Percentiles rank a stretch among this genome's conserved stretches.
phyloP scores from a whole-genome alignment of 2,329 filamentous ascomycete genomes.

The Fusarium ambrosium region DNA sequence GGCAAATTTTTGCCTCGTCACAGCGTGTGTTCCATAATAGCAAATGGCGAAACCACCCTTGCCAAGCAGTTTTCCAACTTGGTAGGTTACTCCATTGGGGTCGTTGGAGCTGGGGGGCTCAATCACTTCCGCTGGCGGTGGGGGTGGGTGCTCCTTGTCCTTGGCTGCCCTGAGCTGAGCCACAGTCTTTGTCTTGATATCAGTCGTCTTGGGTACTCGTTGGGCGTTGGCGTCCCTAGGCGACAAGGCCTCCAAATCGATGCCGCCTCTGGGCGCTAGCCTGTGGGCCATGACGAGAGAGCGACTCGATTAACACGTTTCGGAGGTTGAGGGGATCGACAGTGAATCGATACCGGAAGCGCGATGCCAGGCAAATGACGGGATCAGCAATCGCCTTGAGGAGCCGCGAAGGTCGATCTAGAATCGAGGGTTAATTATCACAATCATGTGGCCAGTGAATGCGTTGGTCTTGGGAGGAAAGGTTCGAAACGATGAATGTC shows the following conservation, averaged over 20 bases:
- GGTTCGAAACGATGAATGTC: not conserved
- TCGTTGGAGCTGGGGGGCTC: conserved; percentile 78
- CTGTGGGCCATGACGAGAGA: conserved; percentile 60
- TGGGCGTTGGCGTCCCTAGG: conserved; percentile 75
- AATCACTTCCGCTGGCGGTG: conserved; percentile 70
- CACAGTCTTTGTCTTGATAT: conserved; percentile 66
- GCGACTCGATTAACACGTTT: conserved; percentile 6
- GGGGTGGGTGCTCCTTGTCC: conserved; percentile 76
- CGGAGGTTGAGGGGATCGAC: conserved; percentile 7
- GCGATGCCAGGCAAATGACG: conserved; percentile 20
- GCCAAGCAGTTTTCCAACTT: conserved; percentile 79
- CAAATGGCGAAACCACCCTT: conserved; percentile 89
- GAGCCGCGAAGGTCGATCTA: conserved; percentile 35
- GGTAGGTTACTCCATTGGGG: conserved; percentile 78
- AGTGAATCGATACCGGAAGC: conserved; percentile 10
- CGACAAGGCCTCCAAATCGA: conserved; percentile 74
- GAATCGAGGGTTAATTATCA: conserved; percentile 15
- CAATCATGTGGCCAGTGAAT: not conserved
- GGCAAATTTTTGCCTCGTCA: conserved; percentile 76
- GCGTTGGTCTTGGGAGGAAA: not conserved
- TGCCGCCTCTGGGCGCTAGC: conserved; percentile 62
- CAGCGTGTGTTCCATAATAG: conserved; percentile 77
- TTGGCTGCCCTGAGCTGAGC: conserved; percentile 69
- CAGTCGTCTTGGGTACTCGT: conserved; percentile 61
- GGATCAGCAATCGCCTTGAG: conserved; percentile 32